Conservation (phyloP, 257 asterid species). For the Penstemon barbatus region DNA sequence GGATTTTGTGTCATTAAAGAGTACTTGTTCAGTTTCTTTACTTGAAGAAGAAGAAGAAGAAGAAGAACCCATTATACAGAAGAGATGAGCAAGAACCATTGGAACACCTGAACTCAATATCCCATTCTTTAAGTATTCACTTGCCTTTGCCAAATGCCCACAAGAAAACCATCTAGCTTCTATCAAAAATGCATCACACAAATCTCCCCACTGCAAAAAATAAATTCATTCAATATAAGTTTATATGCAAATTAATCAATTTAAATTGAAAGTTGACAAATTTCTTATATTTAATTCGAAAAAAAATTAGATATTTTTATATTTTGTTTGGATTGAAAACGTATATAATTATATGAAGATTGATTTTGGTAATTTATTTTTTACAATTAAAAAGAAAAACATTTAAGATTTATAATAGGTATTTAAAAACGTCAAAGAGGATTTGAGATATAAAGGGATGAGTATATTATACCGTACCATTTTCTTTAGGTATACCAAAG, state of each 20-base stretch:
- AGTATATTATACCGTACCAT: not conserved
- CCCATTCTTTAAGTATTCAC: constrained; percentile 39
- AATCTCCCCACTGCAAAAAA: constrained; percentile 36
- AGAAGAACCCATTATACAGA: constrained; percentile 35
- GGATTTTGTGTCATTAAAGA: constrained; percentile 20
- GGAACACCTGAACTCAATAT: constrained; percentile 37
- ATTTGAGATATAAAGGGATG: too few relatives aligned
- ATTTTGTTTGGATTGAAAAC: too few relatives aligned
- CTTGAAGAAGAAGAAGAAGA: not conserved
- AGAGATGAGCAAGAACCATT: constrained; percentile 27
- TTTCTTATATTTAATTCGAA: too few relatives aligned
- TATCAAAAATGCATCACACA: constrained; percentile 42
- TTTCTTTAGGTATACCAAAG: not conserved
- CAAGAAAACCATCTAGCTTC: constrained; percentile 48
- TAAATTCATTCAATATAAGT: too few relatives aligned
- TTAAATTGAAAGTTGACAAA: too few relatives aligned
- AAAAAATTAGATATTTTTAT: too few relatives aligned
- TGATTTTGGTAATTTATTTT: too few relatives aligned
- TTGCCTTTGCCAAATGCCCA: constrained; percentile 22
- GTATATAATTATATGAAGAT: too few relatives aligned
- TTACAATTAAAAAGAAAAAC: too few relatives aligned
- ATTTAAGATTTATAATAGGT: too few relatives aligned
- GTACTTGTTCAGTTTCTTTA: not conserved
- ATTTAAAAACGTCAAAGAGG: too few relatives aligned
- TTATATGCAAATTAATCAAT: too few relatives aligned